A percentile compares a stretch with the other conserved stretches of the same genome.
Conservation (phyloP, 2,329 filamentous ascomycete genomes). For the Fusarium sp. region DNA sequence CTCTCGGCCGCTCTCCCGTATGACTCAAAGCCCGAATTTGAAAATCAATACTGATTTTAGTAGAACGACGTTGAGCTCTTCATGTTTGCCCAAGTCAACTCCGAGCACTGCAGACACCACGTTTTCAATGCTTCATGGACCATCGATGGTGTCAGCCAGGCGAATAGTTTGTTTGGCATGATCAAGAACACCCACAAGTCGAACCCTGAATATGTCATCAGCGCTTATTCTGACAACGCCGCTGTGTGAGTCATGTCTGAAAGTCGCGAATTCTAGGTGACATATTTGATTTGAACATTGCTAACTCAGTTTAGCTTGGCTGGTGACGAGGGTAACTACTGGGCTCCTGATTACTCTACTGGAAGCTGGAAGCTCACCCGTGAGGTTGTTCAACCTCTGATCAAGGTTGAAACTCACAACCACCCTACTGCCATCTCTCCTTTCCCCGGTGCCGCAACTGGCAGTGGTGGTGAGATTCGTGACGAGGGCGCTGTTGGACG, state of each 20-base stretch:
- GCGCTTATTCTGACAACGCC: slow-evolving; percentile 97
- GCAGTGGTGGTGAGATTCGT: slow-evolving; percentile 94
- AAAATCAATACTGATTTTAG: slow-evolving; percentile 37
- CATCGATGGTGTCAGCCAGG: slow-evolving; percentile 86
- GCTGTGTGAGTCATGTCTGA: slow-evolving; percentile 70
- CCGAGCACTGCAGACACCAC: slow-evolving; percentile 88
- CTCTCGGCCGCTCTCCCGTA: slow-evolving; percentile 67
- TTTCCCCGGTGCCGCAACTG: slow-evolving; percentile 92
- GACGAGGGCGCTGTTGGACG: slow-evolving; percentile 95
- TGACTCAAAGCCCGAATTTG: slow-evolving; percentile 47
- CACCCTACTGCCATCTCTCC: slow-evolving; percentile 96
- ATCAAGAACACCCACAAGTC: slow-evolving; percentile 94
- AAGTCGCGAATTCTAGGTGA: background rate
- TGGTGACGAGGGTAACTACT: slow-evolving; percentile 64
- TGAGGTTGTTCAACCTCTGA: slow-evolving; percentile 87
- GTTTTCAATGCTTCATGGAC: slow-evolving; percentile 98
- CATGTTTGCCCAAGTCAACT: slow-evolving; percentile 99
- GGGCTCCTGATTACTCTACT: slow-evolving; percentile 88
- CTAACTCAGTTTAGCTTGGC: slow-evolving; percentile 44
- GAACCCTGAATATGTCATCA: slow-evolving; percentile 85
- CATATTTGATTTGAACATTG: background rate
- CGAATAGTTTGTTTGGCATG: slow-evolving; percentile 90
- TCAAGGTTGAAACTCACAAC: slow-evolving; percentile 98
- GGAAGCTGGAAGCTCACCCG: slow-evolving; percentile 90
- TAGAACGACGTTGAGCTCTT: slow-evolving; percentile 90